Percentiles rank a stretch among this genome's conserved stretches.
phyloP scores from a whole-genome alignment of 805 yeast species.

The Candida germanica region DNA sequence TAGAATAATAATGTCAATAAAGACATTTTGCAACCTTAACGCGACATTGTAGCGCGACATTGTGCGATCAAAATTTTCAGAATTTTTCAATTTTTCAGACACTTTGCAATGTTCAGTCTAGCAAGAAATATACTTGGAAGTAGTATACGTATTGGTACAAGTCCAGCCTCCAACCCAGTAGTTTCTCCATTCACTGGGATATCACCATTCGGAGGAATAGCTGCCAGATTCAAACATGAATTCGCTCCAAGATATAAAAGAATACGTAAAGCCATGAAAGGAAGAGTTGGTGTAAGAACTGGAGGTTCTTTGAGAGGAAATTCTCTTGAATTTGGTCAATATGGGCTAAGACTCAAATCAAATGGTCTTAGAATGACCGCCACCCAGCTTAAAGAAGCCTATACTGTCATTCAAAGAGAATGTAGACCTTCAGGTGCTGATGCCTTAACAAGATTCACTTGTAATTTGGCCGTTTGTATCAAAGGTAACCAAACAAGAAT shows the following conservation, averaged over 20 bases:
- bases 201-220: too few relatives aligned
- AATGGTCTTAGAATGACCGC: slow-evolving; percentile 87
- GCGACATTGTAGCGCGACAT: too few relatives aligned
- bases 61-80: too few relatives aligned
- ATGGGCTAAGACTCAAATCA: slow-evolving; percentile 83
- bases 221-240: slow-evolving; percentile 56
- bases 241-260: slow-evolving; percentile 73
- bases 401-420: slow-evolving; percentile 76
- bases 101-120: slow-evolving; percentile 4
- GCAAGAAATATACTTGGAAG: slow-evolving; percentile 2
- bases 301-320: slow-evolving; percentile 95
- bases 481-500: slow-evolving; percentile 99
- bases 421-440: slow-evolving; percentile 76
- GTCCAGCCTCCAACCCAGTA: too few relatives aligned
- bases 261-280: slow-evolving; percentile 80
- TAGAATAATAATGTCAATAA: too few relatives aligned
- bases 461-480: slow-evolving; percentile 86
- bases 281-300: slow-evolving; percentile 88
- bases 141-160: not conserved
- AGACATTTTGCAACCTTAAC: too few relatives aligned
- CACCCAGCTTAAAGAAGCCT: slow-evolving; percentile 87
- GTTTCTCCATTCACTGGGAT: too few relatives aligned
- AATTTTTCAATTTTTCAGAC: too few relatives aligned
- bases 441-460: slow-evolving; percentile 75
- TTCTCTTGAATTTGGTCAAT: slow-evolving; percentile 73